Base-by-base conservation (phyloP, 495 filamentous ascomycete species). In the Xylaria flabelliformis region DNA sequence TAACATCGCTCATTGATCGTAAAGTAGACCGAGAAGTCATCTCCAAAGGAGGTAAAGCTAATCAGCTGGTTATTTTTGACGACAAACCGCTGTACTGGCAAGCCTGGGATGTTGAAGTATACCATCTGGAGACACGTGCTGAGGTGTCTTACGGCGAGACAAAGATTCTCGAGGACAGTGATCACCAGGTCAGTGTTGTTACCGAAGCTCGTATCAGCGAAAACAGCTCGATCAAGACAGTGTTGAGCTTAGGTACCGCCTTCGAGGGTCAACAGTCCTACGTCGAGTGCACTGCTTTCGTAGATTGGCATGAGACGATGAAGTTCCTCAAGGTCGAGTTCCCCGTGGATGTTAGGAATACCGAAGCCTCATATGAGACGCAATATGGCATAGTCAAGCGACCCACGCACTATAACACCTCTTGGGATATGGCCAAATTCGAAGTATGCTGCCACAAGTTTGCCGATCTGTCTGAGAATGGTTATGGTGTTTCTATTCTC, bases 311-410 rank as follows among this genome's bases (percentile, higher is more conserved):
- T 73, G 96, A 99, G 80, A 93, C 86, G 1, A 97, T 94, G 93
- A 97, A 97, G 79, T 97, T 98, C 88, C 88, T 99, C 75, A 99
- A 99, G 85, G 95, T 98, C 66, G 96, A 99, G 81, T 98, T 99
- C 82, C 96, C 96, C 0, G 95, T 97, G 50, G 93, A 97, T 80
- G 85, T 99, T 65, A 86, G 89, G 72, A 97, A 95, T 79, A 97
- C 93, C 0, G 94, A 97, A 80, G 95, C 95, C 13, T 93, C 90
- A n/a, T 98, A 98, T 77, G 96, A 98, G 78, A 97, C 94, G 34
- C 93, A 97, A 78, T 99, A 93, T 75, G 97, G 96, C 73, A 89
- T 97, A 69, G 88, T 97, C 72, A 87, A 87, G 72, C 90, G 96
- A 51, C 94, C 96, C 10, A 99, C 96, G 0, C 96, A 97, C 83